Base-by-base conservation (phyloP, 805 yeast species). In the Wickerhamiella dianesei region DNA sequence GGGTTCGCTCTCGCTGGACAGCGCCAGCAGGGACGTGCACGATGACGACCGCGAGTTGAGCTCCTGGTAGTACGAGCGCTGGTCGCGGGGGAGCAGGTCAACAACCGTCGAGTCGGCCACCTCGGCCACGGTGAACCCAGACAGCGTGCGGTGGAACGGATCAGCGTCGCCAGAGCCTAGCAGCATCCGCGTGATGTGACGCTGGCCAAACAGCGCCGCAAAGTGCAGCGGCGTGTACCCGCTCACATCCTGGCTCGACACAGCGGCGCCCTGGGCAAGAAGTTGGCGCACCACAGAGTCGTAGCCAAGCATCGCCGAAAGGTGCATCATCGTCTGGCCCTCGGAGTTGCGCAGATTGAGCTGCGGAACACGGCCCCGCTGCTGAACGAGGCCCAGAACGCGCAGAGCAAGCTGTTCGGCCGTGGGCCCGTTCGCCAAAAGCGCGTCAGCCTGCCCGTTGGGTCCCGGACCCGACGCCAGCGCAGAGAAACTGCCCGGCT, bases 171-270 rank as follows among this genome's bases (percentile, higher is more conserved):
- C 48, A 3, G 53, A 50, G 37, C 20, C 36, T 35, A 57, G 49
- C 17, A 57, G 51, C 48, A 51, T 42, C 12, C 59, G 48, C 9
- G 57, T 48, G n/a, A 51, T 51, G 35, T 74, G 79, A 44, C 83
- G 68, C 57, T 82, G 74, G 29, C 95, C 95, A 53, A 72, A 70
- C 55, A 88, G 61, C 29, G 86, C 75, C 0, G 96, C 95, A 59
- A 82, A 79, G 62, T 88, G 95, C 48, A 92, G 68, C 3, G 98
- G 95, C 0, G 96, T 80, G 51, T 76, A 75, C 1, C 95, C 96
- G 59, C 80, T 83, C 40, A 73, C 70, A 61, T 92, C 98, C 56
- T 74, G 76, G 42, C 72, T 68, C 62, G 85, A 88, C 21, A 61
- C 46, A 21, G 56, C 47, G 49, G 86, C 80, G 36, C 79, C 80